Conservation (phyloP, 208 protist species). For the Strigomonas galati region DNA sequence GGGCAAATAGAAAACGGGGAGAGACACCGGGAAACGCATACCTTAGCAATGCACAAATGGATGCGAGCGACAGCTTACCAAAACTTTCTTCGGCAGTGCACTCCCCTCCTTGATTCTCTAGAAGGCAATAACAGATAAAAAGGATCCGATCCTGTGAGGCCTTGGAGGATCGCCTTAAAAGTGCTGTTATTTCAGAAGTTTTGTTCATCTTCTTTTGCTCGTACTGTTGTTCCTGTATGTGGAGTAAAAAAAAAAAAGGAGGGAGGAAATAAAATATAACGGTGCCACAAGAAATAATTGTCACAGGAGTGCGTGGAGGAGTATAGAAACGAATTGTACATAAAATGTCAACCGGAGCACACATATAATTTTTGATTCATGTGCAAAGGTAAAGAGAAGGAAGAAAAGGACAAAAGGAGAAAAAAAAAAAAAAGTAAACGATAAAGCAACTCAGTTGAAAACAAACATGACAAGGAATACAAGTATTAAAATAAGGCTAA, state of each 20-base stretch:
- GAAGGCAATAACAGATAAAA: not conserved
- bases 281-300: not conserved
- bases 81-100: not conserved
- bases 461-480: slow-evolving; percentile 39
- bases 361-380: not conserved
- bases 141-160: not conserved
- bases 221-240: too few species aligned
- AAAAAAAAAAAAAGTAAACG: slow-evolving; percentile 10
- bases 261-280: not conserved
- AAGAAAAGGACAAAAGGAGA: not conserved
- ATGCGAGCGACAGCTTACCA: slow-evolving; percentile 18
- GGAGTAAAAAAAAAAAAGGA: not conserved
- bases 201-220: too few species aligned
- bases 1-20: slow-evolving; percentile 62
- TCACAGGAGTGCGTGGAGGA: not conserved
- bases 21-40: slow-evolving; percentile 27
- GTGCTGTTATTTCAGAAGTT: not conserved
- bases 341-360: not conserved
- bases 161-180: not conserved
- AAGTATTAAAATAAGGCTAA: slow-evolving; percentile 44
- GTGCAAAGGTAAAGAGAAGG: too few species aligned
- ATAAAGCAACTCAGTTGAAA: not conserved
- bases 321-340: not conserved
- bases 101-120: not conserved
- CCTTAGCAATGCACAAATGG: slow-evolving; percentile 24